Evolutionary conservation across 176 grass and related monocot genomes (phyloP), one percentile per base, ranked within the genome.

Genomic region (Oryza glumipatula): DNA sequence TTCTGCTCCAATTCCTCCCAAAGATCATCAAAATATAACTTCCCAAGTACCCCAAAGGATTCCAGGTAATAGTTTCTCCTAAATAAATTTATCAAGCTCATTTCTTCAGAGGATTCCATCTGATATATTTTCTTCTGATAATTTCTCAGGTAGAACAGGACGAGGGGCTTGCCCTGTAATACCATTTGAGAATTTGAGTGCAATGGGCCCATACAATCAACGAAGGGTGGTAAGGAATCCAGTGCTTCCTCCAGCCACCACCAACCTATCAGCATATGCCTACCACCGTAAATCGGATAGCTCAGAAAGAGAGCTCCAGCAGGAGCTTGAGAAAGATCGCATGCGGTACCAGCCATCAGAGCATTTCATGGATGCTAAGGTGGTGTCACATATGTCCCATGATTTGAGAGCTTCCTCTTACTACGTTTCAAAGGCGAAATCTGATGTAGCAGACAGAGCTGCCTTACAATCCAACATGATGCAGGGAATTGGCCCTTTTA

Each of bases 71-170:
- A 80, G 46, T 87, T 80, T 80, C 47, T 91, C 35, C 61, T 36
- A 79, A 79, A 16, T 65, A 87, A 70, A 76, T 77, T 21, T 60
- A 12, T 51, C 38, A 16, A n/a, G 9, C 74, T 41, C 17, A 33
- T 30, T 81, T 69, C 65, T 52, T 81, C 14, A 54, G 66, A 23
- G 41, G 1, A 3, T 14, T 65, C 13, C 46, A 65, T 86, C 14
- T 86, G 32, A 77, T 67, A 41, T 46, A 56, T 76, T 46, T 48
- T 82, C 28, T 60, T 82, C 33, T 86, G 51, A 22, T 63, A 85
- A 48, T 54, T 73, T 49, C 12, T n/a, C 95, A 98, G 95, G 81
- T 84, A 81, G 88, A 79, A 91, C 90, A 85, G 95, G 92, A 86
- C 93, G 90, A 82, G 81, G 86, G 64, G 81, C 93, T 87, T 90